Evolutionary conservation across 2,329 filamentous ascomycete species (phyloP).

Genomic region (Magnaporthiopsis poae): DNA sequence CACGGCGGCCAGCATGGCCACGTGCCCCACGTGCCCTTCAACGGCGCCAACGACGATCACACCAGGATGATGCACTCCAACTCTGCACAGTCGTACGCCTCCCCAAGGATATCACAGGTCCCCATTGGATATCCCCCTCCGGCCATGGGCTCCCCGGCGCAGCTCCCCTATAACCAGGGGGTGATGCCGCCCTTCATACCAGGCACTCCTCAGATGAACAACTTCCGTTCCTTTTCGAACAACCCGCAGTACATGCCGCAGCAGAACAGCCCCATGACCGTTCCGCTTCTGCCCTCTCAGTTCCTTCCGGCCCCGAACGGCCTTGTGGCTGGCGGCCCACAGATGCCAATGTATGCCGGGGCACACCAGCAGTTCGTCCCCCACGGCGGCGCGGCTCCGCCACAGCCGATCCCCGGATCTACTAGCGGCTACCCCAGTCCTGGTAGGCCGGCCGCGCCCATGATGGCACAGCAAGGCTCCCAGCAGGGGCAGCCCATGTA

Average conservation of each 20-base stretch:
- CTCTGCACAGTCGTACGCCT: constrained; percentile 75
- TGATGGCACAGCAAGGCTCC: constrained; percentile 92
- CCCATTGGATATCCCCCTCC: constrained; percentile 56
- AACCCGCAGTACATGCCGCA: constrained; percentile 63
- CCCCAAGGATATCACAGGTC: constrained; percentile 64
- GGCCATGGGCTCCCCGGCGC: constrained; percentile 57
- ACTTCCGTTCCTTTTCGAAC: constrained; percentile 61
- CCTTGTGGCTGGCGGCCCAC: constrained; percentile 57
- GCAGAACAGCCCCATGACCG: constrained; percentile 61
- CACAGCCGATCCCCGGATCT: constrained; percentile 51
- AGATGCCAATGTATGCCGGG: constrained; percentile 74
- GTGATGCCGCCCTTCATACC: constrained; percentile 64
- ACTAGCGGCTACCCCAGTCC: constrained; percentile 77
- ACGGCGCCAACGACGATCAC: constrained; percentile 57
- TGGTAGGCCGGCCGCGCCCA: constrained; percentile 62
- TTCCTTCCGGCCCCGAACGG: constrained; percentile 67
- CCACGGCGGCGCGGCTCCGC: constrained; percentile 34
- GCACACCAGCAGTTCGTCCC: constrained; percentile 54
- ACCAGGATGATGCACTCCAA: constrained; percentile 83
- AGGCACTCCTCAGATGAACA: constrained; percentile 58
- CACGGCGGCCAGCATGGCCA: constrained; percentile 63
- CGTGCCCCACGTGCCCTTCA: constrained; percentile 55
- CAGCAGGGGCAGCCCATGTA: constrained; percentile 74
- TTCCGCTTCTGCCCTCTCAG: constrained; percentile 74
- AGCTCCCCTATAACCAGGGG: constrained; percentile 62